Evolutionary conservation across 2,329 filamentous ascomycete species (phyloP), one percentile per base, ranked within the genome.

Genomic region (Apiospora phragmitis): DNA sequence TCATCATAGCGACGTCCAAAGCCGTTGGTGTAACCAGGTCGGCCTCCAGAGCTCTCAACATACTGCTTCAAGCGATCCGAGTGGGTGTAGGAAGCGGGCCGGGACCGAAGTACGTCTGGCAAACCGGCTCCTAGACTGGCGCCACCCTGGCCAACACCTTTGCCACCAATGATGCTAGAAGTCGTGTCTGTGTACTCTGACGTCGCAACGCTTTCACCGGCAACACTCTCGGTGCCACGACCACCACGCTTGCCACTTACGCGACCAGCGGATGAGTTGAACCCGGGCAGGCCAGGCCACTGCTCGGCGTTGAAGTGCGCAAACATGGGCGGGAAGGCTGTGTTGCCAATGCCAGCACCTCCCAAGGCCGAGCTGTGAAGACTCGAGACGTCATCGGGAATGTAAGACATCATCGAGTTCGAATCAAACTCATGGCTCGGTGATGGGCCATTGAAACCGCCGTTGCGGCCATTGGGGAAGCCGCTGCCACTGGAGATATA

Each of bases 361-460:
- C 94, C 94, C 68, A 98, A 89, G 0, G 94, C 92, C 62, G 94
- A 97, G 66, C 94, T 95, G 81, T 98, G 95, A 65, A 99, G 93
- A 2, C 95, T 98, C 11, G 95, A 98, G 51, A 97, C 94, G 80
- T 99, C 96, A 77, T 99, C 96, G 2, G 95, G 94, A 72, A 99
- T 97, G 80, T 97, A 98, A 21, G 95, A 96, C 76, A 98, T 88
- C 79, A 98, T 93, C 3, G 95, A 98, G 59, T 94, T 93, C 24
- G 93, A 90, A 77, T 98, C 95, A 71, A 89, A 87, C 72, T 90
- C 88, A 59, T 87, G 86, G 47, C 78, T 79, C 1, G 84, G 80
- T 71, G 80, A 81, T 8, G 81, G 80, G 21, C 80, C 81, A 67
- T 84, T 83, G 74, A 81, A 83, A 4, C 84, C 82, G 29, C 83